phyloP scores from a whole-genome alignment of 2,329 filamentous ascomycete species.

The Hymenoscyphus albidus region DNA sequence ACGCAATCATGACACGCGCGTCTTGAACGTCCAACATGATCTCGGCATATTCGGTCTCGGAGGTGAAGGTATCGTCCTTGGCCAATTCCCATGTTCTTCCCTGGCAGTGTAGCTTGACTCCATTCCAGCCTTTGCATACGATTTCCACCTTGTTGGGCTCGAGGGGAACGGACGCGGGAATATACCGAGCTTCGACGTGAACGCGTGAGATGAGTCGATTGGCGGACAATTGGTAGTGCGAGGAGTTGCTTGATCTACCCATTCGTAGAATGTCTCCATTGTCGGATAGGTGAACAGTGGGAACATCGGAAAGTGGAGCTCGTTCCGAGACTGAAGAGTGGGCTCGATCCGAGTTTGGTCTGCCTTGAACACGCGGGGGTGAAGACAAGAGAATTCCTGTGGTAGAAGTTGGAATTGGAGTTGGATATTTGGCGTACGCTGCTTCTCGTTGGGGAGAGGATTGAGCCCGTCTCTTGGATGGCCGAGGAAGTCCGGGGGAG shows the following conservation, averaged over 20 bases:
- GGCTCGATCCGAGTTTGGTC: constrained; percentile 55
- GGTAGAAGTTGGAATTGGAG: constrained; percentile 88
- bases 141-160: constrained; percentile 80
- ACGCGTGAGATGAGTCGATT: constrained; percentile 91
- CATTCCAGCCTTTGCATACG: constrained; percentile 93
- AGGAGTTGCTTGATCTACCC: constrained; percentile 91
- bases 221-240: constrained; percentile 88
- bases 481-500: constrained; percentile 66
- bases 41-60: constrained; percentile 80
- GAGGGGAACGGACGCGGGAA: constrained; percentile 62
- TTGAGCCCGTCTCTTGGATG: constrained; percentile 63
- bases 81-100: constrained; percentile 79
- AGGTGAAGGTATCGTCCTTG: constrained; percentile 87
- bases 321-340: constrained; percentile 66
- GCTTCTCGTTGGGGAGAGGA: constrained; percentile 37
- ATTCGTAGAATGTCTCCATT: constrained; percentile 80
- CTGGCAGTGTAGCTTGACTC: constrained; percentile 86
- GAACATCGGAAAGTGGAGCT: constrained; percentile 76
- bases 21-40: constrained; percentile 97
- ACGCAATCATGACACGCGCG: constrained; percentile 81
- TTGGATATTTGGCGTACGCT: constrained; percentile 67
- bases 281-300: constrained; percentile 74
- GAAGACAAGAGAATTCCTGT: constrained; percentile 88
- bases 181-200: constrained; percentile 84
- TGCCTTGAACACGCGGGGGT: constrained; percentile 55